These are phyloP conservation scores for Fusarium praegraminearum DNA, from an alignment of 2,329 filamentous ascomycete species.

Conservation along the genomic window DNA sequence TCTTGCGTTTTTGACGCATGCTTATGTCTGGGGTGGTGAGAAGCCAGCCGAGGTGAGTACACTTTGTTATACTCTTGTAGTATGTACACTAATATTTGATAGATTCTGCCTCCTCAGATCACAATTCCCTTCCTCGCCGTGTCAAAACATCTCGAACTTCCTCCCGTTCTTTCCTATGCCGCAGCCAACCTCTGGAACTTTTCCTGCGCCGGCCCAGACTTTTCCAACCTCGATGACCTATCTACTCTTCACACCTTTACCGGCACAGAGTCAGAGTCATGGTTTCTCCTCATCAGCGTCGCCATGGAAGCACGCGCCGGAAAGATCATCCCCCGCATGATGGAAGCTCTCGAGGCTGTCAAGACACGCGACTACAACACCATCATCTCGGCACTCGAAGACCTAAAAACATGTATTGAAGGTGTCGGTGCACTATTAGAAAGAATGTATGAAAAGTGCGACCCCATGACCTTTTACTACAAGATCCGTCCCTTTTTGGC, in stretches of 20 bases:
- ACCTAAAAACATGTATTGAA: constrained; percentile 74
- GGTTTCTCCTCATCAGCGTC: constrained; percentile 92
- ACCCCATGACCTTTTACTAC: constrained; percentile 90
- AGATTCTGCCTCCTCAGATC: constrained; percentile 79
- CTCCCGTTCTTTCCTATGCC: constrained; percentile 91
- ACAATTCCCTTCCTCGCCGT: constrained; percentile 80
- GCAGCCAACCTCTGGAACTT: constrained; percentile 93
- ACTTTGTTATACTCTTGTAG: rapidly evolving
- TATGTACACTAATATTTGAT: constrained; percentile 26
- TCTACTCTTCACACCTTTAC: constrained; percentile 84
- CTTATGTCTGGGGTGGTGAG: constrained; percentile 90
- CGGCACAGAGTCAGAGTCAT: constrained; percentile 88
- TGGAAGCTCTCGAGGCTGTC: constrained; percentile 79
- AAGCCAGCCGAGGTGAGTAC: constrained; percentile 74
- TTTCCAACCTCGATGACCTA: constrained; percentile 76
- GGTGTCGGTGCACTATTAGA: constrained; percentile 76
- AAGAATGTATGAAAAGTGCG: constrained; percentile 90
- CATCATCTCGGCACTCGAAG: constrained; percentile 73
- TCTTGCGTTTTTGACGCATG: constrained; percentile 83
- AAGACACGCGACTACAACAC: constrained; percentile 68
- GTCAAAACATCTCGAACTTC: constrained; percentile 80
- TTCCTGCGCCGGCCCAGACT: constrained; percentile 64
- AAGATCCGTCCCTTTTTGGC: constrained; percentile 89
- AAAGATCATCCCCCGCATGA: constrained; percentile 79
- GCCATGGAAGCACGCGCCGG: constrained; percentile 89